These are phyloP conservation scores for Candida succiphila DNA, from an alignment of 805 yeast genomes.

Conservation along the genomic window DNA sequence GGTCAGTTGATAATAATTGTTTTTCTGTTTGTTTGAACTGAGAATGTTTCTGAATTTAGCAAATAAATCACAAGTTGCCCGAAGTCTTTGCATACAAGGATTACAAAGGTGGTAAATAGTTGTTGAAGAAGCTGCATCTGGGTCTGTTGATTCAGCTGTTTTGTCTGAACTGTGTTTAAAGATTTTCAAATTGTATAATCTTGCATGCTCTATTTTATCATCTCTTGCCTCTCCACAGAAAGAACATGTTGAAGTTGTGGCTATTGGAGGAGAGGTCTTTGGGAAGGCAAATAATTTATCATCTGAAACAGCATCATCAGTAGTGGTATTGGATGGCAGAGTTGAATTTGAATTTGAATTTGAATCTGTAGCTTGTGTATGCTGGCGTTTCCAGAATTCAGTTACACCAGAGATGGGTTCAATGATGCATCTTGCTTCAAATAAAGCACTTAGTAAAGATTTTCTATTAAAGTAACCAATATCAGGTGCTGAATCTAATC, in stretches of 20 bases:
- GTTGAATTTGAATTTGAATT: conserved; percentile 7
- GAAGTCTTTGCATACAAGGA: conserved; percentile 67
- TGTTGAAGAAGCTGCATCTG: conserved; percentile 13
- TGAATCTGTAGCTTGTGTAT: conserved; percentile 3
- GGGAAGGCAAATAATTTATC: conserved; percentile 35
- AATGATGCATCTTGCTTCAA: conserved; percentile 72
- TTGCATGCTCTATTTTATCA: conserved; percentile 64
- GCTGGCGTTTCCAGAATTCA: conserved; percentile 45
- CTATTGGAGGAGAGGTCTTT: conserved; percentile 53
- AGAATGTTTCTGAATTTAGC: conserved; percentile 61
- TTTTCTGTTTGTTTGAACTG: conserved; percentile 28
- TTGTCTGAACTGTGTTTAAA: conserved; percentile 5
- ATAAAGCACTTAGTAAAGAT: conserved; percentile 51
- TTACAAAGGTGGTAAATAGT: conserved; percentile 58
- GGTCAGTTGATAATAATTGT: background rate
- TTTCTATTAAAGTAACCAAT: conserved; percentile 50
- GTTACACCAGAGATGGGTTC: conserved; percentile 84
- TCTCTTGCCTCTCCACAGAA: conserved; percentile 75
- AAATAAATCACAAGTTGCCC: conserved; percentile 77
- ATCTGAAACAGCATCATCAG: conserved; percentile 13
- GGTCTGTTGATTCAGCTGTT: background rate
- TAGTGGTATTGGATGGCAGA: conserved; percentile 5
- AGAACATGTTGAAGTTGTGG: conserved; percentile 66
- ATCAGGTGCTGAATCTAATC: conserved; percentile 55
- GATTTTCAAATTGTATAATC: conserved; percentile 60